Base-by-base conservation (phyloP, 1,284 basidiomycete genomes). In the Taiwanofungus camphoratus region DNA sequence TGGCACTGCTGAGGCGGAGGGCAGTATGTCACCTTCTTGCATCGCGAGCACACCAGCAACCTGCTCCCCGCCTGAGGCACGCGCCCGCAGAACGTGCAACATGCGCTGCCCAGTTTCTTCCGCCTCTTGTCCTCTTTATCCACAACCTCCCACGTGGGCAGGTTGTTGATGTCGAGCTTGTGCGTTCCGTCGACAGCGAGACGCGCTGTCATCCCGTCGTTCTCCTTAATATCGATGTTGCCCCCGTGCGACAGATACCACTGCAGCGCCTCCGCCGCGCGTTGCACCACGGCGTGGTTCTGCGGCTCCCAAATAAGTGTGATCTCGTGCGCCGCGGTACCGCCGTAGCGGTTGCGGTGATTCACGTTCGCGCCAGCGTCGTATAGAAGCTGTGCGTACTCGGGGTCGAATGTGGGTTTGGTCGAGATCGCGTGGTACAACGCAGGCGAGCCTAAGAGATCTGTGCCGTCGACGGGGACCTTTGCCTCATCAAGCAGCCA, bases 161-260 rank as follows among this genome's bases (percentile, higher is more conserved):
- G 11, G 15, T 12, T 35, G 32, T 26, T 41, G 27, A 1, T 55
- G 31, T 13, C 27, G 32, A 58, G 51, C 12, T 37, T 19, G 9
- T 36, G 41, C 55, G 52, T 41, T 52, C 46, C 13, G 15, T 42
- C 44, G 20, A 49, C 24, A 18, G 31, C 42, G 9, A 13, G 19
- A 18, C 57, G 58, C 31, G 44, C 36, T 2, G 57, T 55, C 41
- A 53, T 50, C 11, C 66, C 66, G 53, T 71, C 68, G 20, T 60
- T 58, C 45, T 71, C 69, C 34, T 59, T 59, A 23, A 71, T 64
- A 44, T 71, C 69, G 7, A 69, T 48, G 52, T 62, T 71, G 9
- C 69, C 70, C n/a, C 67, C 68, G 52, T 71, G 68, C 1, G 49
- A 47, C 40, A 73, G 50, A 52, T 64, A 69, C 66, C 65, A 72